Evolutionary conservation across 2,329 filamentous ascomycete species (phyloP), one percentile per base, ranked within the genome.

Genomic region (Fusarium camptoceras): DNA sequence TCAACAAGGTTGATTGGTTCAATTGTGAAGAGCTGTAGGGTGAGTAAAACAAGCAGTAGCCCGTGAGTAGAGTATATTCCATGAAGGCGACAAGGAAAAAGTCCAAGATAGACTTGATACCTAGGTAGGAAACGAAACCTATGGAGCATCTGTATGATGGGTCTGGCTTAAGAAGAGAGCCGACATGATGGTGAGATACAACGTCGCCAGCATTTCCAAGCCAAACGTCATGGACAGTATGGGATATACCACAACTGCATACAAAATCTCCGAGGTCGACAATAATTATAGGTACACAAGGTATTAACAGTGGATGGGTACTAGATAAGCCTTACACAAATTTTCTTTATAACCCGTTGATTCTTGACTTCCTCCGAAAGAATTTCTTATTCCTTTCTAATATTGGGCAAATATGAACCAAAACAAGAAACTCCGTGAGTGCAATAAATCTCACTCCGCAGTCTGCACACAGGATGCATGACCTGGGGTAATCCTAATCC

Each of bases 361-460:
- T 28, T 41, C 31, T 27, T 24, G 24, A 22, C 27, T 37, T 34
- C 27, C 24, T n/a, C 58, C 46, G 59, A 66, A 70, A 55, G 25
- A 27, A 25, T 47, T 66, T n/a, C 43, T 47, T 42, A 9, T 56
- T 72, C 34, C 15, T 54, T n/a, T 46, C 34, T 68, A 68, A 68
- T 34, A 64, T 34, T 55, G 24, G 49, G 20, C 11, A 15, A 25
- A 47, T 15, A 20, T 37, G 9, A 34, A n/a, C 16, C 43, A 14
- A 47, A 47, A n/a, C 34, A 37, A 16, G 48, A 18, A 50, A n/a
- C 12, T 27, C 18, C 30, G 30, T 24, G 18, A 37, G 14, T 37
- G 22, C 30, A 37, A 37, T 18, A n/a, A 37, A 25, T 58, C 53
- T 46, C 50, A 59, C 14, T 30, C n/a, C 20, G 14, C n/a, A 56